Conservation (phyloP, 1,139 yeast species). For the Hansenula sp. region DNA sequence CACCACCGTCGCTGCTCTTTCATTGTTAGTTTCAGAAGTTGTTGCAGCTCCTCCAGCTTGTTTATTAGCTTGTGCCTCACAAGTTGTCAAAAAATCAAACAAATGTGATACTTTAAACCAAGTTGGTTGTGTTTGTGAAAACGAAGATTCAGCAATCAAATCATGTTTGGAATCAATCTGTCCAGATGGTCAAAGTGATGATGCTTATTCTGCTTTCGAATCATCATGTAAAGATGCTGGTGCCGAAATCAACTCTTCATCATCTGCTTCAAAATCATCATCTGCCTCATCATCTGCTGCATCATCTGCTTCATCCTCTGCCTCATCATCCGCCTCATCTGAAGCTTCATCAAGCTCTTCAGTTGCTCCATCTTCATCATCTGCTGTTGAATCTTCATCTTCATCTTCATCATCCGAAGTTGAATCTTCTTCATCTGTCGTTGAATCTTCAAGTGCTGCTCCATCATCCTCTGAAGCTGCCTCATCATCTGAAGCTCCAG, state of each 20-base stretch:
- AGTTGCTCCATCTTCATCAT: slow-evolving; percentile 16
- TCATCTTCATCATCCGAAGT: slow-evolving; percentile 15
- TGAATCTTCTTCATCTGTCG: slow-evolving; percentile 3
- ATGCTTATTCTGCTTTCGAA: slow-evolving; percentile 57
- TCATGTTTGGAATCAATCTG: slow-evolving; percentile 62
- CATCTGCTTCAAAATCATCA: slow-evolving; percentile 30
- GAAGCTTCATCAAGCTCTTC: slow-evolving; percentile 9
- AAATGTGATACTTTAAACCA: slow-evolving; percentile 57
- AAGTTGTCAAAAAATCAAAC: slow-evolving; percentile 54
- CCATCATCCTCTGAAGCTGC: slow-evolving; percentile 15
- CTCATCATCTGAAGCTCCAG: slow-evolving; percentile 14
- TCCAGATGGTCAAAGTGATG: slow-evolving; percentile 54
- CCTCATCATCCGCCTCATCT: slow-evolving; percentile 28
- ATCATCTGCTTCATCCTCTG: slow-evolving; percentile 25
- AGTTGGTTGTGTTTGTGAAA: slow-evolving; percentile 61
- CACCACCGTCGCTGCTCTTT: slow-evolving; percentile 47
- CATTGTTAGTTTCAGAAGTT: slow-evolving; percentile 44
- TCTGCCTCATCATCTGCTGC: slow-evolving; percentile 29
- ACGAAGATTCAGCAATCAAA: slow-evolving; percentile 46
- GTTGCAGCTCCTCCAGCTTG: slow-evolving; percentile 87
- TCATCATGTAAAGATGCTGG: slow-evolving; percentile 45
- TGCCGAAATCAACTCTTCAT: slow-evolving; percentile 27
- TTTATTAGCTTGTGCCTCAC: slow-evolving; percentile 79
- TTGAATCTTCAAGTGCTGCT: slow-evolving; percentile 7
- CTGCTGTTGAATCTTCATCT: slow-evolving; percentile 14